Evolutionary conservation across 2,329 filamentous ascomycete genomes (phyloP), one percentile per base, ranked within the genome.

Genomic region (Apiospora arundinis): DNA sequence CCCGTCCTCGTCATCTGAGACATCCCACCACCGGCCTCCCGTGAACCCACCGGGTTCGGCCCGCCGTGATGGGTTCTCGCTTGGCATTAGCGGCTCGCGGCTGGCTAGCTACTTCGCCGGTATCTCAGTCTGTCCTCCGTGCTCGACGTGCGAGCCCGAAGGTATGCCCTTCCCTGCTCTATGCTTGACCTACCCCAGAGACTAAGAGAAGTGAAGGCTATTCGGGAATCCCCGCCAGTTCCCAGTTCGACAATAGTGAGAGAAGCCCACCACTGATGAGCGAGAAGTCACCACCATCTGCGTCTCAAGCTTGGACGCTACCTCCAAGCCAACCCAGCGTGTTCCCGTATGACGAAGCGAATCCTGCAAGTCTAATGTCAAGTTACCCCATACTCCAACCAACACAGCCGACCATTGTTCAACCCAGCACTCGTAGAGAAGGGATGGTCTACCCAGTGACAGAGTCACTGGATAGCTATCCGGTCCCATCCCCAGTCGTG

Each of bases 381-480:
- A 77, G 73, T 71, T 85, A 83, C 69, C 80, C 81, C 28, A 75
- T 79, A 71, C 70, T 85, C 56, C 83, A 82, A 72, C 80, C 81
- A 66, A 79, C 73, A 12, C 77, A 75, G 56, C 74, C 76, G 37
- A 75, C 77, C 73, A 70, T 71, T 25, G 72, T 77, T 56, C 79
- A 80, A 60, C 78, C 77, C 70, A 77, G 75, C 67, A 80, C 80
- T 25, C 80, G 77, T 45, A 74, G 78, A 67, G 83, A 85, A 70
- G 78, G 76, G 56, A 82, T 85, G 83, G 78, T 83, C n/a, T 85
- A 85, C 72, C 80, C 81, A 11, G 74, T 72, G 6, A 70, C 73
- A 52, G 70, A 77, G 23, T 63, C 79, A 23, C 72, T 73, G 28
- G 49, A 45, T 18, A 72, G 74, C 32, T 81, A 79, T 69, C 76